Conservation (phyloP, 2,329 filamentous ascomycete species). For the Bimuria novae-zelandiae region DNA sequence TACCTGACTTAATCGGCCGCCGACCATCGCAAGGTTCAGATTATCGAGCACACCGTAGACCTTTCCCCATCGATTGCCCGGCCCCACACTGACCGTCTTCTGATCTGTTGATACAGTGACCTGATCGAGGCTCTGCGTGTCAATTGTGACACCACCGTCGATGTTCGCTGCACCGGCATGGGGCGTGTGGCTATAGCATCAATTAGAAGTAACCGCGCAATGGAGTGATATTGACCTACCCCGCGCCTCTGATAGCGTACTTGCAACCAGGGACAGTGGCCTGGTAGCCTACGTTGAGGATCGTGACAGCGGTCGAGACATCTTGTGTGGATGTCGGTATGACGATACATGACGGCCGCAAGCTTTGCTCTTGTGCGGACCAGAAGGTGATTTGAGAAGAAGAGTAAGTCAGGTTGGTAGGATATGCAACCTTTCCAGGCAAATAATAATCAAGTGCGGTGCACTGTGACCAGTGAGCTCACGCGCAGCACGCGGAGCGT, state of each 20-base stretch:
- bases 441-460: slow-evolving; percentile 23
- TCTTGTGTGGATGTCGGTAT: slow-evolving; percentile 25
- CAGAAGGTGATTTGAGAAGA: slow-evolving; percentile 22
- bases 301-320: slow-evolving; percentile 23
- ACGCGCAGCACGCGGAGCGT: neutral
- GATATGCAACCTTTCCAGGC: slow-evolving; percentile 20
- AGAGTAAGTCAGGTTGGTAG: slow-evolving; percentile 17
- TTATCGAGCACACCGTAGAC: slow-evolving; percentile 29
- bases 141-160: slow-evolving; percentile 32
- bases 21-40: slow-evolving; percentile 24
- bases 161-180: slow-evolving; percentile 32
- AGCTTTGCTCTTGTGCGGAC: slow-evolving; percentile 24
- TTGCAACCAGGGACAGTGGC: slow-evolving; percentile 21
- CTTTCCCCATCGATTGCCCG: slow-evolving; percentile 32
- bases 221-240: slow-evolving; percentile 12
- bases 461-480: slow-evolving; percentile 14
- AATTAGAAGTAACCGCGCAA: neutral
- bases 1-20: slow-evolving; percentile 27
- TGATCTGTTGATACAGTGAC: slow-evolving; percentile 26
- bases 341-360: slow-evolving; percentile 27
- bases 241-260: slow-evolving; percentile 25
- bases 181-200: slow-evolving; percentile 23
- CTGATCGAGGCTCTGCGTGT: slow-evolving; percentile 29
- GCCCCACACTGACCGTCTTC: slow-evolving; percentile 22
- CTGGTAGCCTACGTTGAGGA: slow-evolving; percentile 22